phyloP scores from a whole-genome alignment of 1,284 basidiomycete genomes.

The Leccinum angustisporum region DNA sequence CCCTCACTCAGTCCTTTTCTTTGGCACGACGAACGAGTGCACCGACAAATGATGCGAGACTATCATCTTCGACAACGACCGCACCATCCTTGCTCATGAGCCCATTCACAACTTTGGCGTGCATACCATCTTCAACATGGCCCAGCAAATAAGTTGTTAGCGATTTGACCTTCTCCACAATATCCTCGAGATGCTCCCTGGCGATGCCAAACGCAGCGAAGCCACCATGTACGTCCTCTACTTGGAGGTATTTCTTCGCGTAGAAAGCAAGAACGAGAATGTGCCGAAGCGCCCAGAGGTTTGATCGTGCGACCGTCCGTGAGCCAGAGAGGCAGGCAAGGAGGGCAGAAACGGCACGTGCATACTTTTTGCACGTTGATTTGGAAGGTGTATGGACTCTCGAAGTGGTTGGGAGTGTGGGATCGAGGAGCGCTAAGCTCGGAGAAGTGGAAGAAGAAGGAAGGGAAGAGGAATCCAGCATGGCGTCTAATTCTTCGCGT shows the following conservation, averaged over 20 bases:
- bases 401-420: conserved; percentile 51
- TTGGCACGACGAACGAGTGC: conserved; percentile 40
- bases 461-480: conserved; percentile 44
- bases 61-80: conserved; percentile 25
- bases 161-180: conserved; percentile 57
- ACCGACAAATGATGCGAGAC: conserved; percentile 43
- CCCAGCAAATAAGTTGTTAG: conserved; percentile 68
- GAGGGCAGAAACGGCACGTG: conserved; percentile 62
- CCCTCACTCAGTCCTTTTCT: conserved; percentile 47
- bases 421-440: conserved; percentile 63
- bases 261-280: conserved; percentile 58
- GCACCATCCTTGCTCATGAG: conserved; percentile 32
- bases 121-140: conserved; percentile 39
- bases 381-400: conserved; percentile 29
- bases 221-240: conserved; percentile 48
- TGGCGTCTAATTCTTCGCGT: conserved; percentile 43
- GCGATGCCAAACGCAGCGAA: conserved; percentile 41
- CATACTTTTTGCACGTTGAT: conserved; percentile 61
- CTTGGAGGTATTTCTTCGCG: conserved; percentile 53
- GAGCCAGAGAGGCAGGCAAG: conserved; percentile 62
- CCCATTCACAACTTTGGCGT: conserved; percentile 17
- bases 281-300: conserved; percentile 66
- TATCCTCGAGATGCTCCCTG: conserved; percentile 27
- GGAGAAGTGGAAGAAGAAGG: conserved; percentile 50
- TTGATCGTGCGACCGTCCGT: conserved; percentile 54